These are phyloP conservation scores for Staphylotrichum longicolle DNA, from an alignment of 495 filamentous ascomycete genomes.

Conservation along the genomic window DNA sequence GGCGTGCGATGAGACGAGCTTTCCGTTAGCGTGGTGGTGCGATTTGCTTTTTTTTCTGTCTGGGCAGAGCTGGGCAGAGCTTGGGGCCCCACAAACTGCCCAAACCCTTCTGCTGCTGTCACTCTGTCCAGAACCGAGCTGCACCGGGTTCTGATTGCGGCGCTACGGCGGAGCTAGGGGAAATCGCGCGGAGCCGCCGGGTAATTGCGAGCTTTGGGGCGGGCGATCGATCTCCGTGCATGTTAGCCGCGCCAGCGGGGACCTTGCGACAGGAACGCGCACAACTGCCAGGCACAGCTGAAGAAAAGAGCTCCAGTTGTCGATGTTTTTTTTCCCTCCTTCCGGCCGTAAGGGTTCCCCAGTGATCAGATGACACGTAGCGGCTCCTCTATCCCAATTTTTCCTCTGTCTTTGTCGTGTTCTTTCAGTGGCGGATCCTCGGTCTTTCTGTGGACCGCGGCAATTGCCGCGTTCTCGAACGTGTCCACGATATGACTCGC, in stretches of 20 bases:
- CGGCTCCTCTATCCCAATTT: background rate
- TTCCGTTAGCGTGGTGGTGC: constrained; percentile 2
- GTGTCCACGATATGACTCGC: constrained; percentile 23
- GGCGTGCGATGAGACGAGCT: constrained; percentile 1
- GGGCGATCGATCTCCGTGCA: constrained; percentile 32
- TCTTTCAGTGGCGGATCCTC: constrained; percentile 18
- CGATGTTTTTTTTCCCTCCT: background rate
- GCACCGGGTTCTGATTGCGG: constrained; percentile 9
- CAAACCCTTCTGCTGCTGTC: constrained; percentile 10
- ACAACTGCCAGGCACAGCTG: background rate
- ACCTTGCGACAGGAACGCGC: background rate
- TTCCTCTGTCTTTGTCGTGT: background rate
- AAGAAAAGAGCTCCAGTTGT: background rate
- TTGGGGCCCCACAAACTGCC: constrained; percentile 15
- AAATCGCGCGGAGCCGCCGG: constrained; percentile 31
- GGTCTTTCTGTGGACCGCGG: constrained; percentile 27
- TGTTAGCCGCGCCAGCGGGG: constrained; percentile 20
- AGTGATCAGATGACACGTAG: constrained; percentile 2
- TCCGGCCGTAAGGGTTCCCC: background rate
- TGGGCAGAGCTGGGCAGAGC: background rate
- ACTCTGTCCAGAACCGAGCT: constrained; percentile 15
- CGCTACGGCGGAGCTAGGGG: constrained; percentile 18
- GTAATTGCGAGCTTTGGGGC: constrained; percentile 20
- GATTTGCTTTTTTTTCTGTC: constrained; percentile 1
- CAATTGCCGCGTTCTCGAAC: constrained; percentile 16